These are phyloP conservation scores for Aureobasidium mangrovei DNA, from an alignment of 2,329 filamentous ascomycete genomes.

Conservation along the genomic window DNA sequence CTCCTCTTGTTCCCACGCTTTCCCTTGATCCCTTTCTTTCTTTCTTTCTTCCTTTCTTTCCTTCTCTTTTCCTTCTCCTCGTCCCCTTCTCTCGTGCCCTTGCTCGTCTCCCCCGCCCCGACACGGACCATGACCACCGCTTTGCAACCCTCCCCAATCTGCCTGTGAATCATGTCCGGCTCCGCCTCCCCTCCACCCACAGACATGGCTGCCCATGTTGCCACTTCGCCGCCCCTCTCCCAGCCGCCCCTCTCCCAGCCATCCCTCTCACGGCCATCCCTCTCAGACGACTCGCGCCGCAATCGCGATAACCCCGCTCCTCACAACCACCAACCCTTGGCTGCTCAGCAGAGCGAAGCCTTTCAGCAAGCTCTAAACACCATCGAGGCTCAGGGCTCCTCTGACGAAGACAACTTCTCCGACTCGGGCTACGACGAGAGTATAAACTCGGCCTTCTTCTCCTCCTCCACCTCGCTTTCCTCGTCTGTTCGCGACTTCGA, in stretches of 20 bases:
- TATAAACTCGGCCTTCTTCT: not conserved
- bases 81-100: not conserved
- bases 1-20: not conserved
- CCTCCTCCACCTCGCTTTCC: constrained; percentile 6
- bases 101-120: not conserved
- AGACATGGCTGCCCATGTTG: not conserved
- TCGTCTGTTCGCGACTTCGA: constrained; percentile 12
- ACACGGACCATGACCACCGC: not conserved
- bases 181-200: too few species aligned
- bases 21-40: not conserved
- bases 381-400: constrained; percentile 10
- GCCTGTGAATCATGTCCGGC: too few species aligned
- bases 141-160: too few species aligned
- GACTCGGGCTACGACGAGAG: constrained; percentile 12
- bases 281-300: constrained; percentile 7
- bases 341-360: constrained; percentile 8
- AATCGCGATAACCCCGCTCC: not conserved
- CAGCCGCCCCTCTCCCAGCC: not conserved
- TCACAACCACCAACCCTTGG: not conserved
- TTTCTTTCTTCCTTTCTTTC: not conserved
- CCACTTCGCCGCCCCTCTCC: not conserved
- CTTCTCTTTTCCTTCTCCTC: not conserved
- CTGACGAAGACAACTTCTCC: constrained; percentile 3
- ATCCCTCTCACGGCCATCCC: not conserved
- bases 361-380: constrained; percentile 11